phyloP scores from a whole-genome alignment of 176 grass and related monocot genomes.

The Carex parvula region DNA sequence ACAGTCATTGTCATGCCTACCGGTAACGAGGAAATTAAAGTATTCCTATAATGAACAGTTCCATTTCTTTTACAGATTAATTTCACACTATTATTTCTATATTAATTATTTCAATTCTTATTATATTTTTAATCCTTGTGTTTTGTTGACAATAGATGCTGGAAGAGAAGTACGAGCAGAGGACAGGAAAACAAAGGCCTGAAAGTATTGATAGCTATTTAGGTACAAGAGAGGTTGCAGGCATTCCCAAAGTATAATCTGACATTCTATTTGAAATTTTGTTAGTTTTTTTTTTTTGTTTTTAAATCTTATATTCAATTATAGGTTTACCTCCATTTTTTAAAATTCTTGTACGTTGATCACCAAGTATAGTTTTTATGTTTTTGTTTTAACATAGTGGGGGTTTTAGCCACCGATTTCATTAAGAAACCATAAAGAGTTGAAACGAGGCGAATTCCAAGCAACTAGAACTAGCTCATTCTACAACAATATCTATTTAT shows the following conservation, averaged over 20 bases:
- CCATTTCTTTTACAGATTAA: neutral
- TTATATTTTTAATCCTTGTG: neutral
- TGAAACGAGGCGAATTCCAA: no score
- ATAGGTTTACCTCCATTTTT: neutral
- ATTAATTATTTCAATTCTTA: neutral
- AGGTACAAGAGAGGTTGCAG: conserved; percentile 41
- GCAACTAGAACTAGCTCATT: no score
- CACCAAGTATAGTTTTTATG: neutral
- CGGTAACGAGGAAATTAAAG: neutral
- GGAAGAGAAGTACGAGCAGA: conserved; percentile 76
- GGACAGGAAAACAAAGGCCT: conserved; percentile 54
- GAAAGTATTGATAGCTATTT: conserved; percentile 62
- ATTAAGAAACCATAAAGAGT: no score
- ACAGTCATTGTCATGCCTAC: neutral
- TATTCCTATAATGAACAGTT: neutral
- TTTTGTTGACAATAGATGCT: conserved; percentile 42
- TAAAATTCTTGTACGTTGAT: neutral
- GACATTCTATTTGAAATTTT: neutral
- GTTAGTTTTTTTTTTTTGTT: conserved; percentile 17
- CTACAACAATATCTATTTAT: no score
- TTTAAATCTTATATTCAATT: neutral
- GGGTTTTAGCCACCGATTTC: no score
- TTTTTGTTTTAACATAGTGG: no score
- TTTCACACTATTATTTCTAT: neutral
- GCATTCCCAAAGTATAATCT: conserved; percentile 43